Conservation (phyloP, 1,284 basidiomycete species). For the Pyrrhoderma lamaoense region DNA sequence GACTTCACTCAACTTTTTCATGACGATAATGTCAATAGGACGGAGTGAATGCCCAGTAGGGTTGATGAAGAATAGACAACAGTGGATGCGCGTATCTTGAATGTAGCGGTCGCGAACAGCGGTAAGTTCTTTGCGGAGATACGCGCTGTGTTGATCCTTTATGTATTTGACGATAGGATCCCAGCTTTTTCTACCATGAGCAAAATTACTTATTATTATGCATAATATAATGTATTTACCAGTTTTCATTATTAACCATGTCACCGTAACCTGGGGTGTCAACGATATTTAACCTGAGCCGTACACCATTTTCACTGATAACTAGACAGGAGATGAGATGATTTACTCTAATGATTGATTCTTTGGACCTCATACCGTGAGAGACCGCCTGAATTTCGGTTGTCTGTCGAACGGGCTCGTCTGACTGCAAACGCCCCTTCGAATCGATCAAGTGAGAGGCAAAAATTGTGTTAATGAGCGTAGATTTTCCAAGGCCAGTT, state of each 20-base stretch:
- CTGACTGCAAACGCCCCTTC: constrained; percentile 85
- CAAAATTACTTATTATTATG: not conserved
- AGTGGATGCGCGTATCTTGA: constrained; percentile 97
- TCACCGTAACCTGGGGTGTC: constrained; percentile 99
- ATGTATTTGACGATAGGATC: constrained; percentile 99
- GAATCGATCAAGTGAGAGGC: constrained; percentile 97
- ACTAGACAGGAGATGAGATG: constrained; percentile 42
- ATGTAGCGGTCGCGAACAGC: constrained; percentile 99
- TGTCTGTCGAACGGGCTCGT: constrained; percentile 86
- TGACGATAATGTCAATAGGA: constrained; percentile 94
- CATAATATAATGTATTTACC: constrained; percentile 39
- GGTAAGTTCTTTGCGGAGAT: constrained; percentile 97
- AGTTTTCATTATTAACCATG: constrained; percentile 98
- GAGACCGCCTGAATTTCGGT: constrained; percentile 95
- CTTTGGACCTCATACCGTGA: constrained; percentile 65
- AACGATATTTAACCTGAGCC: constrained; percentile 93
- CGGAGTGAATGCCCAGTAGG: constrained; percentile 91
- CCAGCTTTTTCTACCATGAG: constrained; percentile 56
- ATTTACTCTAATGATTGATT: not conserved
- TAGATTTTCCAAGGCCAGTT: constrained; percentile 97
- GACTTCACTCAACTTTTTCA: constrained; percentile 98
- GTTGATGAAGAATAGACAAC: constrained; percentile 97
- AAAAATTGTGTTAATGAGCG: constrained; percentile 98
- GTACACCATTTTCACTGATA: constrained; percentile 94
- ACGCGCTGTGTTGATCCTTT: constrained; percentile 98